Conservation (phyloP, 2,329 filamentous ascomycete genomes). For the Juglanconis juglandina region DNA sequence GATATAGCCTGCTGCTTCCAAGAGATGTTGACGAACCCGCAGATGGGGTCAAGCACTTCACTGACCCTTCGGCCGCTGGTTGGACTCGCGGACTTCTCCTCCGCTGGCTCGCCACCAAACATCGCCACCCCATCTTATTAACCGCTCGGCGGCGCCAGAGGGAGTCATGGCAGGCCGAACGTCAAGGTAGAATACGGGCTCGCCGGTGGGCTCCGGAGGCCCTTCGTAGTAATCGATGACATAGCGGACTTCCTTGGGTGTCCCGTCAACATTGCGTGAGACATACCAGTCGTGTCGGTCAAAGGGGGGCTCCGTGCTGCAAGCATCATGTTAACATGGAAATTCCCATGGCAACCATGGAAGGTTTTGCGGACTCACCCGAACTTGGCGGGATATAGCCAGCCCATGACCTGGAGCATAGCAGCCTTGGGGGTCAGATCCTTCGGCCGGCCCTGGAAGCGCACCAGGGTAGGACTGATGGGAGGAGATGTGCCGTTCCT, state of each 20-base stretch:
- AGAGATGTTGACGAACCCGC: too few species aligned
- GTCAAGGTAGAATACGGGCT: slow-evolving; percentile 94
- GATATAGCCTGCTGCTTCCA: neutral
- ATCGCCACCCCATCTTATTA: slow-evolving; percentile 87
- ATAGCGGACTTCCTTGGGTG: slow-evolving; percentile 78
- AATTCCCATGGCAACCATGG: neutral
- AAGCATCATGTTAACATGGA: slow-evolving; percentile 1
- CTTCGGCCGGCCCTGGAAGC: slow-evolving; percentile 85
- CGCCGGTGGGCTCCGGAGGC: slow-evolving; percentile 74
- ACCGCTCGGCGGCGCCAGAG: slow-evolving; percentile 72
- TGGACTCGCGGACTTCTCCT: slow-evolving; percentile 55
- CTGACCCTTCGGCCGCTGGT: neutral
- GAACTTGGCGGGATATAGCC: slow-evolving; percentile 76
- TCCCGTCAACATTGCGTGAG: slow-evolving; percentile 64
- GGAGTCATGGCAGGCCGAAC: slow-evolving; percentile 87
- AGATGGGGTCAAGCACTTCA: neutral
- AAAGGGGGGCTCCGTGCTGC: slow-evolving; percentile 78
- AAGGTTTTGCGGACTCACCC: slow-evolving; percentile 48
- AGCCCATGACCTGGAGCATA: slow-evolving; percentile 75
- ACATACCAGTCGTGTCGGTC: slow-evolving; percentile 98
- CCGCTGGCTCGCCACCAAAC: slow-evolving; percentile 90
- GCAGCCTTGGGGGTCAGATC: slow-evolving; percentile 90
- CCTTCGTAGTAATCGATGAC: slow-evolving; percentile 96
- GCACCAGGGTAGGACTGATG: slow-evolving; percentile 67
- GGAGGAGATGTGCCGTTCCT: slow-evolving; percentile 39